Conservation (phyloP, 2,329 filamentous ascomycete species). For the Daldinia eschscholtzii region DNA sequence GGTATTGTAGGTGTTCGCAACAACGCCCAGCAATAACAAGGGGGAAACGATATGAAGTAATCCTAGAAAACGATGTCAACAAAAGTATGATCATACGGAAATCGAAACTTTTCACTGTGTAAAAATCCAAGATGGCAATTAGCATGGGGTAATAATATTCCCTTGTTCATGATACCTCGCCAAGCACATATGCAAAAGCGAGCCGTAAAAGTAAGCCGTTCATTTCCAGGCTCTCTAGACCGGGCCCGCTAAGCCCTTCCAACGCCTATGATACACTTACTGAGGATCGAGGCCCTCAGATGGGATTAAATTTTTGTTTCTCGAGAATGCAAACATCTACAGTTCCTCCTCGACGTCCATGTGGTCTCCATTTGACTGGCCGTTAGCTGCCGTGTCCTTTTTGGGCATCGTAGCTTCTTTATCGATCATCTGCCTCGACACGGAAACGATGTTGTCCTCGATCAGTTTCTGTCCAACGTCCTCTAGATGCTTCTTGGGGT, state of each 20-base stretch:
- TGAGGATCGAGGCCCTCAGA: slow-evolving; percentile 38
- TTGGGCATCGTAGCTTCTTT: slow-evolving; percentile 95
- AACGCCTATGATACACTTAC: slow-evolving; percentile 54
- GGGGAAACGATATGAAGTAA: background rate
- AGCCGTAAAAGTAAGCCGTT: slow-evolving; percentile 48
- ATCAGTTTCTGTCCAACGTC: slow-evolving; percentile 96
- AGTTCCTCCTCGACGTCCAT: slow-evolving; percentile 74
- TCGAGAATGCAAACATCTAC: slow-evolving; percentile 48
- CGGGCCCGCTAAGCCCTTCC: slow-evolving; percentile 47
- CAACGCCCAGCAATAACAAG: background rate
- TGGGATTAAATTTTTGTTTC: slow-evolving; percentile 34
- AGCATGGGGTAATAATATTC: slow-evolving; percentile 9
- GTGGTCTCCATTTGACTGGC: slow-evolving; percentile 66
- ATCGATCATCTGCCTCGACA: slow-evolving; percentile 99
- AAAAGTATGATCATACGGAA: background rate
- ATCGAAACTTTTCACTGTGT: background rate
- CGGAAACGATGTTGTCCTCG: slow-evolving; percentile 98
- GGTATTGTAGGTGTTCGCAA: background rate
- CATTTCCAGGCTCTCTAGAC: slow-evolving; percentile 49
- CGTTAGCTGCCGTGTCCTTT: slow-evolving; percentile 68
- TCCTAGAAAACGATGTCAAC: slow-evolving; percentile 6
- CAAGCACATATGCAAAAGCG: slow-evolving; percentile 24
- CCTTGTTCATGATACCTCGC: slow-evolving; percentile 19
- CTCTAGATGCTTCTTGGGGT: slow-evolving; percentile 99
- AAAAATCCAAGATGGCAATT: slow-evolving; percentile 14